Evolutionary conservation across 164 flowering plant species (phyloP).

Genomic region (Protea cynaroides): DNA sequence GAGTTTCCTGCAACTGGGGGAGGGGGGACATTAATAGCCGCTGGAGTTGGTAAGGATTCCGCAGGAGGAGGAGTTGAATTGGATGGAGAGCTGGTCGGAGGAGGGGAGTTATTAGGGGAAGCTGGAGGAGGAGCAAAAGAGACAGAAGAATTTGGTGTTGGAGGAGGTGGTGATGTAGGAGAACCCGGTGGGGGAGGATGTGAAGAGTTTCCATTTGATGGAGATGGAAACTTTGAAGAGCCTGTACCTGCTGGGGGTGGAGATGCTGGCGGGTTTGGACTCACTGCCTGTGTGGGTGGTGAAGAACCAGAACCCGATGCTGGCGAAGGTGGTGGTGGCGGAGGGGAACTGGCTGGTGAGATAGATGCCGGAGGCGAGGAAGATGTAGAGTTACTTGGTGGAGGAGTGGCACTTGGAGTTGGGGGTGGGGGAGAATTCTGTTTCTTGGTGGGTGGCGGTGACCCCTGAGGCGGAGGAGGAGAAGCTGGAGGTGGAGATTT

Average conservation of each 20-base stretch:
- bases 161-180: constrained; percentile 4
- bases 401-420: background rate
- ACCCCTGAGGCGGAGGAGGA: background rate
- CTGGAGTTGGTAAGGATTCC: background rate
- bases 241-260: background rate
- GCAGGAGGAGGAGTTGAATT: background rate
- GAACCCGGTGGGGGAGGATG: background rate
- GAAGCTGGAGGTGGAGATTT: no score
- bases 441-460: background rate
- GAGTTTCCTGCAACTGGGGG: constrained; percentile 5
- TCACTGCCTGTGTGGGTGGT: constrained; percentile 10
- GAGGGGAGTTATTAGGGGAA: background rate
- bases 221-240: background rate
- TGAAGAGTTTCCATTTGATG: no score
- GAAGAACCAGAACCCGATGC: background rate
- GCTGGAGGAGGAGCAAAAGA: constrained; percentile 1
- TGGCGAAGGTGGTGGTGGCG: constrained; percentile 20
- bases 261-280: constrained; percentile 5
- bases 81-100: constrained; percentile 6
- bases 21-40: background rate
- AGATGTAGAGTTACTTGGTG: background rate
- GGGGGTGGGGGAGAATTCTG: background rate
- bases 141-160: background rate
- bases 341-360: constrained; percentile 6
- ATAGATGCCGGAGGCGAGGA: constrained; percentile 12